Evolutionary conservation across 345 rosid genomes (phyloP), one percentile per base, ranked within the genome.

Genomic region (Lepidium sativum): DNA sequence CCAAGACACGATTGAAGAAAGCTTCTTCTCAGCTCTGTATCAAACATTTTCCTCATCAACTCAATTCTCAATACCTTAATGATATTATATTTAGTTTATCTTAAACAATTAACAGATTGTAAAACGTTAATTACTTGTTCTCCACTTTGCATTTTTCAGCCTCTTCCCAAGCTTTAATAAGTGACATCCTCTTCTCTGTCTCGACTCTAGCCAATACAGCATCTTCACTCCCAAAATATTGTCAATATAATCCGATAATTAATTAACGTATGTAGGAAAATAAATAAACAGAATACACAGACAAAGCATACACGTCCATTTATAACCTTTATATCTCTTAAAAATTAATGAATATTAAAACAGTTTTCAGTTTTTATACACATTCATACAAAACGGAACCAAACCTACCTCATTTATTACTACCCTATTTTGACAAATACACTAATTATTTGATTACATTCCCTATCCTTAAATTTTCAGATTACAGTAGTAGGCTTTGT

Each of bases 111-210:
- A 12, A 35, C 25, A 13, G 7, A 50, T 16, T 3, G 25, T 9
- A 50, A 27, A 43, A 4, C 3, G 6, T 68, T 62, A 27, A 3
- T 68, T 62, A 74, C 78, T 74, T 74, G 35, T 74, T 74, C 59
- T 74, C 78, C 39, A 68, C 66, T 68, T 74, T 74, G 73, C 69
- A 62, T 48, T 20, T 74, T 49, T 74, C 78, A 49, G 69, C 73
- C 20, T 74, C 78, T 68, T 74, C 78, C 78, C 78, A 74, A 31
- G 78, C 78, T 68, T 34, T 74, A 48, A 74, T 74, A 32, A 74
- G 74, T 45, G 78, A 61, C 40, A 74, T 61, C 66, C 70, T 62
- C 34, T 74, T 74, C 54, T 74, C 78, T 49, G 69, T 68, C 60
- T 62, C 74, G 32, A 74, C 78, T 74, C 73, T 68, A 61, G 78